Base-by-base conservation (phyloP, 1,139 yeast genomes). In the Sugiyamaella neomexicana region DNA sequence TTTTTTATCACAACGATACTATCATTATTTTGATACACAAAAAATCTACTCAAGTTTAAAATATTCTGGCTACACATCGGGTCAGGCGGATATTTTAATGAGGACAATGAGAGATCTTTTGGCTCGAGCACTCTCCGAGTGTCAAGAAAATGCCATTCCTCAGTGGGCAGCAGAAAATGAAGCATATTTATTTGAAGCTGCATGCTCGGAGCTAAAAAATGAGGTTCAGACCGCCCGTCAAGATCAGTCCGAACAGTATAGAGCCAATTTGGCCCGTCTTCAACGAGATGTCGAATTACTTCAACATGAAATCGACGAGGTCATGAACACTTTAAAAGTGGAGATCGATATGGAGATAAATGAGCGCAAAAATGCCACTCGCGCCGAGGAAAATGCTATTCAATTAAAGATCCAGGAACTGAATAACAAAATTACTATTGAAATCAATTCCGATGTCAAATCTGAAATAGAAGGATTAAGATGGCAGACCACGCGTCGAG, bases 401-500 rank as follows among this genome's bases (percentile, higher is more conserved):
- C 84, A 85, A 64, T 74, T 89, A 60, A 78, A 81, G 61, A 83
- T 90, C 54, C 96, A 89, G 66, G 97, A 89, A 65, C 79, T 95
- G 47, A 86, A 88, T 62, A 91, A 90, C 71, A 85, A 89, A 63
- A 91, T 93, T 56, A 82, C 89, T 20, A 88, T 95, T 5, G 89
- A 87, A 62, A 79, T 93, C 61, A 82, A 85, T 57, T 84, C 95
- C 39, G 93, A 88, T 16, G 80, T 90, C 70, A 82, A 89, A 67
- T 85, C 93, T 0, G 95, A 89, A 57, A 87, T 90, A 58, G 99
- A 93, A 70, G 82, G 85, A 58, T 77, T 91, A 59, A 77, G 98
- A 64, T 93, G 99, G 99, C 91, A 89, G 68, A 82, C 93, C 45
- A 90, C 97, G 4, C 77, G 97, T 56, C 82, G 95, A 71, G 97